A percentile compares a stretch with the other conserved stretches of the same genome.
These are phyloP conservation scores for Rubia tinctorum DNA, from an alignment of 305 asterid genomes.

Conservation along the genomic window DNA sequence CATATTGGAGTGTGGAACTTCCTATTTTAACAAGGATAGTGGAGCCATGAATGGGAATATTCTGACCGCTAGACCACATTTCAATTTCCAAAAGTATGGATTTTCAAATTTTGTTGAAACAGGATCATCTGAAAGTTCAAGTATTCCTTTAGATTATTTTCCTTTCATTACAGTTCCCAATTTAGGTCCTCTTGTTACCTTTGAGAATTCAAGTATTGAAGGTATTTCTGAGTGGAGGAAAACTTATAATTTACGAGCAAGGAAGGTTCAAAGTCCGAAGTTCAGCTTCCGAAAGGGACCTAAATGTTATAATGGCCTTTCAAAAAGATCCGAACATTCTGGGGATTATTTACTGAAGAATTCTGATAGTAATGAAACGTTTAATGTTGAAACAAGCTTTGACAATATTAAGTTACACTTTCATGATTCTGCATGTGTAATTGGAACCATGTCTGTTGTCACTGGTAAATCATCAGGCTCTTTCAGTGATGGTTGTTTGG, in stretches of 20 bases:
- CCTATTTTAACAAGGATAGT: constrained; percentile 32
- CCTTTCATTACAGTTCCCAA: constrained; percentile 39
- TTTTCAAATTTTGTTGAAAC: constrained; percentile 31
- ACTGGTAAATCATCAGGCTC: constrained; percentile 46
- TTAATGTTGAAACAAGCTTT: constrained; percentile 45
- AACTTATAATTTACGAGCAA: constrained; percentile 34
- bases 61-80: constrained; percentile 27
- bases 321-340: constrained; percentile 20
- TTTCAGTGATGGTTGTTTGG: constrained; percentile 44
- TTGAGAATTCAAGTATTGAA: constrained; percentile 37
- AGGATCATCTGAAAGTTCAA: constrained; percentile 39
- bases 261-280: constrained; percentile 28
- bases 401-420: constrained; percentile 54
- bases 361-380: constrained; percentile 24
- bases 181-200: constrained; percentile 29
- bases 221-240: constrained; percentile 41
- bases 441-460: constrained; percentile 62
- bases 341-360: constrained; percentile 27
- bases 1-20: constrained; percentile 31
- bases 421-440: constrained; percentile 76
- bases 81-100: constrained; percentile 30
- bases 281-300: constrained; percentile 28
- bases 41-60: constrained; percentile 31
- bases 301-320: constrained; percentile 22
- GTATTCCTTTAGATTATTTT: constrained; percentile 40